Evolutionary conservation across 805 yeast genomes (phyloP).

Genomic region (Pichia exigua): DNA sequence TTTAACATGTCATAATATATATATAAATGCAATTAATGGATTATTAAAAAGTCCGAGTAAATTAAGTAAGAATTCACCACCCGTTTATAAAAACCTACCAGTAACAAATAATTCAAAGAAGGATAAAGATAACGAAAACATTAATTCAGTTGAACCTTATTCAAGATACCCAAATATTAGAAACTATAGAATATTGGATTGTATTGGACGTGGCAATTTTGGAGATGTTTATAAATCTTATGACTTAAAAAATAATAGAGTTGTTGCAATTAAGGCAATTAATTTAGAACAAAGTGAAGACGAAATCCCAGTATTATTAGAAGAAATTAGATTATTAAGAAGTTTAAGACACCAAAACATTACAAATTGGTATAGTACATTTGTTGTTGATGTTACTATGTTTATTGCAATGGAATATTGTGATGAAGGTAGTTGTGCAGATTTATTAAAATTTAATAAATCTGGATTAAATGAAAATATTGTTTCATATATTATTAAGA

Average conservation of each 20-base stretch:
- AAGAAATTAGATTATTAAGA: constrained; percentile 72
- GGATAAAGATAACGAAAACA: background rate
- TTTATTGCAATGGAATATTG: constrained; percentile 95
- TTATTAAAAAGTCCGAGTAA: background rate
- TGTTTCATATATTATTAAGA: constrained; percentile 54
- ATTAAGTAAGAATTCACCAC: background rate
- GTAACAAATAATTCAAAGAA: background rate
- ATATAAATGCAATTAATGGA: background rate
- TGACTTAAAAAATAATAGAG: constrained; percentile 24
- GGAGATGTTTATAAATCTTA: constrained; percentile 76
- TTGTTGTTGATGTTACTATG: constrained; percentile 56
- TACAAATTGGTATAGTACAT: constrained; percentile 59
- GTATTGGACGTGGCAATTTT: constrained; percentile 79
- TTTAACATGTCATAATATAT: background rate
- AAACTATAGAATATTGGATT: constrained; percentile 32
- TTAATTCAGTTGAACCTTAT: no score
- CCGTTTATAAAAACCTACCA: no score
- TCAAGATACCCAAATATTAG: background rate
- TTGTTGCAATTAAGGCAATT: constrained; percentile 82
- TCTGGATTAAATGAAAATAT: constrained; percentile 46
- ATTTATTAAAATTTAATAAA: constrained; percentile 51
- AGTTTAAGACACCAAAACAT: constrained; percentile 59
- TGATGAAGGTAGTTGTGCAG: constrained; percentile 89
- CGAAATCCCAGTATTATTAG: constrained; percentile 60
- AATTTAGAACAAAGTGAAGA: constrained; percentile 75